Evolutionary conservation across 2,329 filamentous ascomycete species (phyloP).

Genomic region (Pyricularia pennisetigena): DNA sequence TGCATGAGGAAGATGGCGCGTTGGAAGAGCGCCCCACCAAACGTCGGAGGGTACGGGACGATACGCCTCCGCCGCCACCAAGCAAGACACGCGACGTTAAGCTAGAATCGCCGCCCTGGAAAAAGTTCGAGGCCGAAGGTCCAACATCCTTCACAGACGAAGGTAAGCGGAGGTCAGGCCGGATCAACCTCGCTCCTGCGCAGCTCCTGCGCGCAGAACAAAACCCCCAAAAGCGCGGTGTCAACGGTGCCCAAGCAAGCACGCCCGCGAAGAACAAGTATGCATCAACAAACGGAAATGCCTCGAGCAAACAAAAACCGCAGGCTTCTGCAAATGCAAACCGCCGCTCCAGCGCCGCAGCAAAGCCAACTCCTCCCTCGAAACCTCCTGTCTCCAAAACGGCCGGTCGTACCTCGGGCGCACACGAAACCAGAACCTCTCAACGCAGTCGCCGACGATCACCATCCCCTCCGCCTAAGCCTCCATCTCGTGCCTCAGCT

Average conservation of each 20-base stretch:
- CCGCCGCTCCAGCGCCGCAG: constrained; percentile 1
- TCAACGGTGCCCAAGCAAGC: constrained; percentile 23
- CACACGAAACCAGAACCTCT: constrained; percentile 14
- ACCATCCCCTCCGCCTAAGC: constrained; percentile 27
- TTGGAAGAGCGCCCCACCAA: constrained; percentile 39
- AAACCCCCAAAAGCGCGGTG: constrained; percentile 37
- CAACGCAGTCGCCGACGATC: constrained; percentile 27
- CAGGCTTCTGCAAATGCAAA: constrained; percentile 14
- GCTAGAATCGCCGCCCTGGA: constrained; percentile 83
- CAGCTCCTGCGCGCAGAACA: constrained; percentile 40
- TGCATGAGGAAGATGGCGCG: background rate
- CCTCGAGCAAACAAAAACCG: constrained; percentile 18
- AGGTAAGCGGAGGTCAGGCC: constrained; percentile 59
- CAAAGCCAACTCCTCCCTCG: constrained; percentile 9
- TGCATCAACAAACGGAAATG: constrained; percentile 18
- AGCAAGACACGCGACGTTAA: constrained; percentile 26
- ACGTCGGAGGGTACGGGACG: constrained; percentile 50
- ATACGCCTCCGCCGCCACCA: constrained; percentile 21
- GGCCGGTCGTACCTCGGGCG: background rate
- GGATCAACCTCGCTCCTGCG: constrained; percentile 47
- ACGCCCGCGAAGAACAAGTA: constrained; percentile 21
- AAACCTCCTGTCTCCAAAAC: constrained; percentile 4
- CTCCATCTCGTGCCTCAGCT: constrained; percentile 27
- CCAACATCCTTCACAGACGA: constrained; percentile 75
- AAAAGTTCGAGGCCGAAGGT: constrained; percentile 71